A percentile compares a stretch with the other conserved stretches of the same genome.
Evolutionary conservation across 495 filamentous ascomycete species (phyloP).

Genomic region (Neurospora discreta): DNA sequence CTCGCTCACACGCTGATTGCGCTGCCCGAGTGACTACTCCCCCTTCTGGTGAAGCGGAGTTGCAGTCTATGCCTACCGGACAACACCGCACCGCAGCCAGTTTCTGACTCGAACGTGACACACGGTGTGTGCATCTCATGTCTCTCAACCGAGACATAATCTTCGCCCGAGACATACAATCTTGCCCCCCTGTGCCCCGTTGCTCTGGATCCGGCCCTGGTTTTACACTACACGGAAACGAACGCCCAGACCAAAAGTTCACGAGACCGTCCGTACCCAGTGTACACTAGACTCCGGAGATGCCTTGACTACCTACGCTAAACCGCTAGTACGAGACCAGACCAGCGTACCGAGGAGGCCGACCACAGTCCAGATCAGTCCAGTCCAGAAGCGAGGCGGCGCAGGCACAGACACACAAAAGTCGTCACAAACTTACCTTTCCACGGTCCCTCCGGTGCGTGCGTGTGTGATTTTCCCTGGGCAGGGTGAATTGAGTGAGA

Average conservation of each 20-base stretch:
- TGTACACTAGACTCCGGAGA: neutral
- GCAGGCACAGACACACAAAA: neutral
- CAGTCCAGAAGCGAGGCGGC: neutral
- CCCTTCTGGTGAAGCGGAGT: neutral
- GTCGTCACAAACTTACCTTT: neutral
- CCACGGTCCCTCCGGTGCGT: neutral
- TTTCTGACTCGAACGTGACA: neutral
- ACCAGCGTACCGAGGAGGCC: neutral
- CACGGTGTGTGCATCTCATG: neutral
- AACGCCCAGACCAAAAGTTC: neutral
- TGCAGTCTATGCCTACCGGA: neutral
- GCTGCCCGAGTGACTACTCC: neutral
- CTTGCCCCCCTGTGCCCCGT: neutral
- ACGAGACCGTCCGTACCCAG: neutral
- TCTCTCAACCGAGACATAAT: neutral
- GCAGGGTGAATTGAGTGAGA: neutral
- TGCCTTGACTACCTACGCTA: neutral
- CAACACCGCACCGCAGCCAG: neutral
- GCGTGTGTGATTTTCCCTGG: neutral
- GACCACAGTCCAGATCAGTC: neutral
- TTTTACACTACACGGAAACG: neutral
- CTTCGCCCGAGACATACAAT: neutral
- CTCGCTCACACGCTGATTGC: neutral
- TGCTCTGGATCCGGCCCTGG: neutral
- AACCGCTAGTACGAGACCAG: neutral